Base-by-base conservation (phyloP, 148 eudicot genomes). In the Camellia sinensis region DNA sequence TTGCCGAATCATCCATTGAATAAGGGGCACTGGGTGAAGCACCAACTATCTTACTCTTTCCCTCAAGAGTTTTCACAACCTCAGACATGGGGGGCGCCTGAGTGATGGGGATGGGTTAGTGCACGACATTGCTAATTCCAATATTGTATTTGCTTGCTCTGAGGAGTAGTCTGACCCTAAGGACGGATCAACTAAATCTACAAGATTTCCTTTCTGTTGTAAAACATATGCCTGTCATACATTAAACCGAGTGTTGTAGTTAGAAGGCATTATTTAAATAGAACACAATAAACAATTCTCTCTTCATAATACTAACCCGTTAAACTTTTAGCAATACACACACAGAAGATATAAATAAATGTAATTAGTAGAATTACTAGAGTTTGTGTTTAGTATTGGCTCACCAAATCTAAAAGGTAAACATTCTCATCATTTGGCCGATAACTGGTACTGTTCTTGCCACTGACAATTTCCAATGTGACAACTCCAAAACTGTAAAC, bases 401-500 rank as follows among this genome's bases (percentile, higher is more conserved):
- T 61, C 63, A 82, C 85, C 85, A 61, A 50, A 57, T 78, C 81
- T 17, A 82, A 74, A 82, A 82, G 17, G 40, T n/a, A 78, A 61
- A 61, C 64, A 61, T 7, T 61, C 64, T 61, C 64, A 61, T 61
- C 64, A 61, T 61, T 61, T 15, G 64, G 64, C 64, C 21, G n/a
- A 61, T 61, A 15, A 61, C 19, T 18, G 64, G 64, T 7, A 7
- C 43, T 67, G 69, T 50, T 78, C 82, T 56, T 66, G 59, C 85
- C 85, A 46, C 79, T 73, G 37, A 83, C 75, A 66, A 83, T 78
- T 74, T 83, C 82, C 29, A 83, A 70, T 18, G 80, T 77, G 59
- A 82, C 81, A 54, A 82, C 78, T 8, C 85, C 85, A 67, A 82
- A 82, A 62, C 85, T 82, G 78, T 82, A 82, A 56, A 82, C 71